Conservation (phyloP, 2,329 filamentous ascomycete genomes). For the Colletotrichum sp. region DNA sequence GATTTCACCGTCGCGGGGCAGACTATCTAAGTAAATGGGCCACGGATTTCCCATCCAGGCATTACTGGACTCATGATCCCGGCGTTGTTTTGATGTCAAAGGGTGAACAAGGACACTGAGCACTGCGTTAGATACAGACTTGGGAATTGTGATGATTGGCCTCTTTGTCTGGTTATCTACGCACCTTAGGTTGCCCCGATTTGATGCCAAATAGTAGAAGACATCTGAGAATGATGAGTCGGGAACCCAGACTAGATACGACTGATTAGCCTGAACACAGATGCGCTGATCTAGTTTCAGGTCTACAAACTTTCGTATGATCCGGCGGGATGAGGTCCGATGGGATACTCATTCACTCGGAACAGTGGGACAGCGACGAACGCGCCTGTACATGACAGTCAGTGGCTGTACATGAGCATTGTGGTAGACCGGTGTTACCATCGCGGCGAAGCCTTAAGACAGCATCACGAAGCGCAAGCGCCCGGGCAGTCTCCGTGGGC, state of each 20-base stretch:
- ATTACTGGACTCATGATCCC: slow-evolving; percentile 35
- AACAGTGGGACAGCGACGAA: slow-evolving; percentile 36
- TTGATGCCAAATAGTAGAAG: slow-evolving; percentile 36
- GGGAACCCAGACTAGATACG: slow-evolving; percentile 32
- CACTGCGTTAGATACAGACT: neutral
- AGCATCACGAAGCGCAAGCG: slow-evolving; percentile 35
- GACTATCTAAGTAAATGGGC: slow-evolving; percentile 34
- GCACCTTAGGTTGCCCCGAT: slow-evolving; percentile 33
- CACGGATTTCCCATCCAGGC: slow-evolving; percentile 37
- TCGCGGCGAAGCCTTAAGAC: slow-evolving; percentile 35
- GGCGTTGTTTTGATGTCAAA: slow-evolving; percentile 32
- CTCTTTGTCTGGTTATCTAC: neutral
- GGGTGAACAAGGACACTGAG: slow-evolving; percentile 35
- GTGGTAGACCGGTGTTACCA: slow-evolving; percentile 20
- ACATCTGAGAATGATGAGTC: slow-evolving; percentile 38
- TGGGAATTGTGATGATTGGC: neutral
- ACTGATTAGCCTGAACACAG: neutral
- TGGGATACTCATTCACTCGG: slow-evolving; percentile 34
- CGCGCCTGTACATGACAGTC: slow-evolving; percentile 32
- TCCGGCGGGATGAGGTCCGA: slow-evolving; percentile 37
- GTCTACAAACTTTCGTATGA: slow-evolving; percentile 35
- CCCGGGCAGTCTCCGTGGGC: slow-evolving; percentile 32
- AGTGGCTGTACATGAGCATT: fast-evolving
- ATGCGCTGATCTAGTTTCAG: neutral
- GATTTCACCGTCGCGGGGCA: slow-evolving; percentile 29